Base-by-base conservation (phyloP, 164 flowering plant genomes). In the Aristolochia fimbriata region DNA sequence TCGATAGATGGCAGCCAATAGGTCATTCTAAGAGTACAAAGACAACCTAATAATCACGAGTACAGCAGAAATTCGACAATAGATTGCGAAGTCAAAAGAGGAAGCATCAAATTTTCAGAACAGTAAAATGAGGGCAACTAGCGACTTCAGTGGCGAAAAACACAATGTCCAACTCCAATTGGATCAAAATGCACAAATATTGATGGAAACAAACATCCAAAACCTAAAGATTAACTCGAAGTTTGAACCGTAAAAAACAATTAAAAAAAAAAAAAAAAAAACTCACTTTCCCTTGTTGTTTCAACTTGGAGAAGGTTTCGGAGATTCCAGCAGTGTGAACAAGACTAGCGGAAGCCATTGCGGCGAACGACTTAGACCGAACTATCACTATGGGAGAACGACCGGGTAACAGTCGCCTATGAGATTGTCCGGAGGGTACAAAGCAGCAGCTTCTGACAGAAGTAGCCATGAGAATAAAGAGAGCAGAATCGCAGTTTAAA, bases 291-390 rank as follows among this genome's bases (percentile, higher is more conserved):
- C 88, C 84, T 61, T 82, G 76, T 61, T 78, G 56, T 61, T 72
- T 87, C 71, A 91, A 62, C 50, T 59, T 76, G 58, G 74, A 57
- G 73, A 91, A 88, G 20, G 92, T 87, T 41, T 88, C 88, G 16
- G 92, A 76, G 51, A 60, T 52, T 2, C 97, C 86, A 57, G 74
- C 63, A 12, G 80, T 55, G 1, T 73, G 63, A 8, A 77, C 48
- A 52, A 73, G 41, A n/a, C 54, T 62, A 37, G 83, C 65, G 27
- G 83, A 30, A n/a, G 84, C 82, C 91, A 81, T 78, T 15, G 81
- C 67, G 11, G 31, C 50, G 59, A 63, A 49, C 25, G 74, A 62
- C 58, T 58, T 73, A 30, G 37, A 2, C 15, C 73, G 67, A 48
- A 69, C 51, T 17, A 56, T 27, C 17, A 52, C 45, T 24, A 47